A percentile compares a stretch with the other conserved stretches of the same genome.
Conservation (phyloP, 495 filamentous ascomycete species). For the Tuber calosporum region DNA sequence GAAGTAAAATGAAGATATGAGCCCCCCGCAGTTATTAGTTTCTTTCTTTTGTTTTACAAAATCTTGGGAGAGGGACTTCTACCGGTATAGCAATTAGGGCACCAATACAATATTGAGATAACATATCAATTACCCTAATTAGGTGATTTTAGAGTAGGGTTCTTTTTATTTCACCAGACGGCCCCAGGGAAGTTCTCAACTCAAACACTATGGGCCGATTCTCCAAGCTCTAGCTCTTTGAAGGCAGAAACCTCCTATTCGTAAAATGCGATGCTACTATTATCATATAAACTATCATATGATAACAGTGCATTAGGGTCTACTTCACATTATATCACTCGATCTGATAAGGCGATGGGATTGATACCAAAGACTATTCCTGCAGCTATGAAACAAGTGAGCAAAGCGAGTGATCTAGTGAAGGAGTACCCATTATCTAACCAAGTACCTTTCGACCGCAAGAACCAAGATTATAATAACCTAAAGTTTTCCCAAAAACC, state of each 20-base stretch:
- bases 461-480: not conserved
- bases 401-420: not conserved
- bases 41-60: conserved; percentile 11
- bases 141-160: not conserved
- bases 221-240: not conserved
- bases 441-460: not conserved
- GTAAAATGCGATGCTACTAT: not conserved
- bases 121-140: not conserved
- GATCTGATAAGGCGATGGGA: not conserved
- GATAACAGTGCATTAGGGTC: not conserved
- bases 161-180: not conserved
- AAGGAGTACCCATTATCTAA: not conserved
- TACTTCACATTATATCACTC: not conserved
- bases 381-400: not conserved
- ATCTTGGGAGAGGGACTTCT: not conserved
- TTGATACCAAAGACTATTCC: not conserved
- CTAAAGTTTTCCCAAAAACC: conserved; percentile 48
- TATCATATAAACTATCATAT: not conserved
- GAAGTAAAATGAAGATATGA: conserved; percentile 5
- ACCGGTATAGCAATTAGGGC: not conserved
- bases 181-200: not conserved
- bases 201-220: not conserved
- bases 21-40: conserved; percentile 8
- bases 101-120: not conserved
- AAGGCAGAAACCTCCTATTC: not conserved